phyloP scores from a whole-genome alignment of 2,329 filamentous ascomycete genomes.

The Talaromyces funiculosus region DNA sequence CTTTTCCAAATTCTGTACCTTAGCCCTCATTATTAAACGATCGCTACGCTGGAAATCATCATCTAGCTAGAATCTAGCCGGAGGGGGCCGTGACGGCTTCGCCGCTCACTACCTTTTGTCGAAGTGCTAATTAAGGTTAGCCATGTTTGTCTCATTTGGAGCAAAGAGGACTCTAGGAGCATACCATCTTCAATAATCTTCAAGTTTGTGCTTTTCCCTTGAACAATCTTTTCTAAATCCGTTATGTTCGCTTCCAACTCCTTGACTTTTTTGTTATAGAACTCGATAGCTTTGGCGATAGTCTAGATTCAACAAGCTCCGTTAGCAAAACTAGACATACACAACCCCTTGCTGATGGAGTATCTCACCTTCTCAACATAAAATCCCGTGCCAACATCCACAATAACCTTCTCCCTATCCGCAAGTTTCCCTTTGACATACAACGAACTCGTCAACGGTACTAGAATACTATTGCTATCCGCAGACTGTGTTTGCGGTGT shows the following conservation, averaged over 20 bases:
- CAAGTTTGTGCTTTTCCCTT: conserved; percentile 75
- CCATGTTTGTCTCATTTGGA: background rate
- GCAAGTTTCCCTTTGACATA: conserved; percentile 83
- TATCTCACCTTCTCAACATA: conserved; percentile 79
- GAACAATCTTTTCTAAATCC: conserved; percentile 63
- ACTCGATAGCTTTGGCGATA: conserved; percentile 56
- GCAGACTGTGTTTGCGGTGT: conserved; percentile 28
- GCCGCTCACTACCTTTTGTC: conserved; percentile 48
- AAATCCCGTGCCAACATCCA: conserved; percentile 91
- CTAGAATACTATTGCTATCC: conserved; percentile 57
- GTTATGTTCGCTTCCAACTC: conserved; percentile 59
- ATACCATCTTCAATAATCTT: conserved; percentile 83
- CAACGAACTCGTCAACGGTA: conserved; percentile 90
- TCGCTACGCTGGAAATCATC: background rate
- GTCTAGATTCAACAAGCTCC: conserved; percentile 30
- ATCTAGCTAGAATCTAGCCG: background rate
- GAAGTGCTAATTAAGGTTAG: conserved; percentile 28
- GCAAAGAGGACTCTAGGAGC: conserved; percentile 18
- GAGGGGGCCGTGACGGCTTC: conserved; percentile 33
- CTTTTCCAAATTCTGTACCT: background rate
- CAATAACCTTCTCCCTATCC: conserved; percentile 69
- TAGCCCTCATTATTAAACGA: background rate
- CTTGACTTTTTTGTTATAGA: conserved; percentile 64
- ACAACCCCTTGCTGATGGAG: too few relatives aligned
- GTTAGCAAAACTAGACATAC: background rate